phyloP scores from a whole-genome alignment of 2,329 filamentous ascomycete species.

The Colletotrichum sp. region DNA sequence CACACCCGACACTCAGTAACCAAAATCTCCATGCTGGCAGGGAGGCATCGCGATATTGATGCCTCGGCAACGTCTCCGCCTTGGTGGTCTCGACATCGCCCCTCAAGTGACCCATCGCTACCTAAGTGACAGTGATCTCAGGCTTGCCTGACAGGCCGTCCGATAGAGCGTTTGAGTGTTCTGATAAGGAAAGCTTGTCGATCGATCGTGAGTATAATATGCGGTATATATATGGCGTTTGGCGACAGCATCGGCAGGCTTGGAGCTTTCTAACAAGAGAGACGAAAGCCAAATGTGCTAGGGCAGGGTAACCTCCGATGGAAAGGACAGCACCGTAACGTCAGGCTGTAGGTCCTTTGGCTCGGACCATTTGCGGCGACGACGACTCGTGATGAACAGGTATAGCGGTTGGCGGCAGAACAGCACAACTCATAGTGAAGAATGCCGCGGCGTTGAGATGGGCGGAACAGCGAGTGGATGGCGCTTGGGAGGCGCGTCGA shows the following conservation, averaged over 20 bases:
- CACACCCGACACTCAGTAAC: slow-evolving; percentile 36
- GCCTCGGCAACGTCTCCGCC: not conserved
- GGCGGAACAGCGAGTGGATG: not conserved
- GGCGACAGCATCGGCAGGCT: not conserved
- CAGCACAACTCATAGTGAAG: slow-evolving; percentile 8
- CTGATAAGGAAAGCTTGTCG: not conserved
- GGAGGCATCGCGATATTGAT: not conserved
- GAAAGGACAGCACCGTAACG: not conserved
- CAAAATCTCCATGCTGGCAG: slow-evolving; percentile 37
- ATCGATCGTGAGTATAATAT: not conserved
- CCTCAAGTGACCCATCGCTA: not conserved
- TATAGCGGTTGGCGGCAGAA: not conserved
- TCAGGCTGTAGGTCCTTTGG: not conserved
- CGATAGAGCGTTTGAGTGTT: not conserved
- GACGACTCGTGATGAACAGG: not conserved
- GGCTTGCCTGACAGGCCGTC: not conserved
- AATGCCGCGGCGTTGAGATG: not conserved
- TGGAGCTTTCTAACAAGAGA: not conserved
- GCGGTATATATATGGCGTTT: not conserved
- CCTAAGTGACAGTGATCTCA: not conserved
- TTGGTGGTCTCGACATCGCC: not conserved
- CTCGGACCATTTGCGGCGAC: not conserved
- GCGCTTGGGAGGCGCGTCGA: not conserved
- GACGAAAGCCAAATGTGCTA: not conserved
- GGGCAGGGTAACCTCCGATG: not conserved